These are phyloP conservation scores for Macroventuria anomochaeta DNA, from an alignment of 2,329 filamentous ascomycete species.

Conservation along the genomic window DNA sequence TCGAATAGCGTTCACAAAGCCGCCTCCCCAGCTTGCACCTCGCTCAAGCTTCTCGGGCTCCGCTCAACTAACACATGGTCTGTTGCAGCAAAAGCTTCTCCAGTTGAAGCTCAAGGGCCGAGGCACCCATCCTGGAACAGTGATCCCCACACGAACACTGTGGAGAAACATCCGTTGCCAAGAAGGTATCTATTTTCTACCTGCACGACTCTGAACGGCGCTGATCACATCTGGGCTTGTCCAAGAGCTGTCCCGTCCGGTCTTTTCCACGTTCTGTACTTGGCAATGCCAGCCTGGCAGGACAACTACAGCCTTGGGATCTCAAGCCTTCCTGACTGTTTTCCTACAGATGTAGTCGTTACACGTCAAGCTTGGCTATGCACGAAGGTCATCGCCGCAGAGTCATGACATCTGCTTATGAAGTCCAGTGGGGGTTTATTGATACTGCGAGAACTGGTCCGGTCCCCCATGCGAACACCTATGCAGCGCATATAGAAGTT, in stretches of 20 bases:
- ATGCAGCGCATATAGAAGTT: background rate
- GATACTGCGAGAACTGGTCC: too few relatives aligned
- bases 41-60: constrained; percentile 32
- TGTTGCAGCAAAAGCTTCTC: constrained; percentile 43
- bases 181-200: constrained; percentile 1
- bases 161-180: constrained; percentile 33
- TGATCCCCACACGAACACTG: constrained; percentile 28
- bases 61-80: constrained; percentile 34
- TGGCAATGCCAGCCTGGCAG: constrained; percentile 14
- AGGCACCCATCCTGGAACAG: constrained; percentile 22
- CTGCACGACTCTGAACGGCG: constrained; percentile 21
- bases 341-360: constrained; percentile 16
- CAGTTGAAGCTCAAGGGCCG: constrained; percentile 37
- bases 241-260: constrained; percentile 4
- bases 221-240: constrained; percentile 22
- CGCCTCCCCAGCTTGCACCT: constrained; percentile 12
- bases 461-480: too few relatives aligned
- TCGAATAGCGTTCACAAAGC: constrained; percentile 17
- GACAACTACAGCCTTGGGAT: constrained; percentile 23
- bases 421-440: too few relatives aligned
- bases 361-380: constrained; percentile 15
- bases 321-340: constrained; percentile 19
- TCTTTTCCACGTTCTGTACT: background rate
- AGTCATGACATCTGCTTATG: too few relatives aligned
- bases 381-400: background rate